Conservation (phyloP, 2,329 filamentous ascomycete genomes). For the Neospermospora avenae region DNA sequence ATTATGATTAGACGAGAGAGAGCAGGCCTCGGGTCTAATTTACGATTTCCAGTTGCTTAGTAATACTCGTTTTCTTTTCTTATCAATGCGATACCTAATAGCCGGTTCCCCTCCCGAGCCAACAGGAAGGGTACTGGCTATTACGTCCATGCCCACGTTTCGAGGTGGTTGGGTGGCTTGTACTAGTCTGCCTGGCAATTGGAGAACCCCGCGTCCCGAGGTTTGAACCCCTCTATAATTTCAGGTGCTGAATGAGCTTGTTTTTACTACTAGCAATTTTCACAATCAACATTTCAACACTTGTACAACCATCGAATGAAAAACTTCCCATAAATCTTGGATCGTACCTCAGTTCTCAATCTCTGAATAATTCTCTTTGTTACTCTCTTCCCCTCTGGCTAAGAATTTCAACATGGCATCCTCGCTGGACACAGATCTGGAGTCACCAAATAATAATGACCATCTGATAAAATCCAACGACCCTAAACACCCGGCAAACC, state of each 20-base stretch:
- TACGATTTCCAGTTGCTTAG: not conserved
- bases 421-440: not conserved
- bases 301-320: not conserved
- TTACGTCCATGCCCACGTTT: not conserved
- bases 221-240: not conserved
- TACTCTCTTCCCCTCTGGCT: not conserved
- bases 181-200: not conserved
- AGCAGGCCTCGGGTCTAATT: not conserved
- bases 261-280: not conserved
- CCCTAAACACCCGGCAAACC: slow-evolving; percentile 86
- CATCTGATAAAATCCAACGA: slow-evolving; percentile 61
- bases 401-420: slow-evolving; percentile 1
- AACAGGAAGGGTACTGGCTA: too few relatives aligned
- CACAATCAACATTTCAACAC: not conserved
- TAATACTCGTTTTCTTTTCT: not conserved
- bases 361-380: not conserved
- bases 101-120: too few relatives aligned
- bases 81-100: not conserved
- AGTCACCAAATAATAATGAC: slow-evolving; percentile 41
- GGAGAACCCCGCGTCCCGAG: not conserved
- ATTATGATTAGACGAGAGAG: not conserved
- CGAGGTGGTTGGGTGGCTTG: slow-evolving; percentile 3
- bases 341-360: not conserved
- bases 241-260: not conserved
- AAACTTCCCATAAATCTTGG: not conserved